phyloP scores from a whole-genome alignment of 2,329 filamentous ascomycete species.

The Neophaeococcomyces mojaviensis region DNA sequence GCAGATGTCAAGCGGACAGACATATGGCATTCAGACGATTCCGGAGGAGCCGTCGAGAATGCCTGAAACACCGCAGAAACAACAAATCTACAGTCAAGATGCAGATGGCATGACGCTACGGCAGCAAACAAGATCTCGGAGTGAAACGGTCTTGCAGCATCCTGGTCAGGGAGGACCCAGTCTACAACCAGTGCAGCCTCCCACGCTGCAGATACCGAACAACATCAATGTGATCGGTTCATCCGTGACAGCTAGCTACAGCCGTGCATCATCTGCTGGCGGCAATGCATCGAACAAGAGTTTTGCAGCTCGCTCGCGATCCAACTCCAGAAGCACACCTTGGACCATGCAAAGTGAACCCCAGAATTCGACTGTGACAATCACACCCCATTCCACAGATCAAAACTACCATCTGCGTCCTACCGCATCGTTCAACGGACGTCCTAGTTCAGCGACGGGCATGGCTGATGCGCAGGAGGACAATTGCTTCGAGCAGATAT shows the following conservation, averaged over 20 bases:
- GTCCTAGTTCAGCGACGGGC: conserved; percentile 51
- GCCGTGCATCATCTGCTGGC: conserved; percentile 16
- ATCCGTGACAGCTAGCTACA: conserved; percentile 32
- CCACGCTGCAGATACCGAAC: background rate
- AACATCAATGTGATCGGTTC: conserved; percentile 39
- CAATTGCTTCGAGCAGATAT: conserved; percentile 73
- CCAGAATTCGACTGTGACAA: conserved; percentile 42
- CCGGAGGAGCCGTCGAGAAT: conserved; percentile 23
- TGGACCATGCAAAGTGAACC: conserved; percentile 20
- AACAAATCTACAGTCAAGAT: conserved; percentile 37
- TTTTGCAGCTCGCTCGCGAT: conserved; percentile 18
- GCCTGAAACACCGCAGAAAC: conserved; percentile 24
- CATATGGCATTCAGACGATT: conserved; percentile 26
- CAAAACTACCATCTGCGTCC: conserved; percentile 57
- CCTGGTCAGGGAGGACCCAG: conserved; percentile 22
- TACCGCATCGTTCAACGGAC: conserved; percentile 39
- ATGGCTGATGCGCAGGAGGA: conserved; percentile 67
- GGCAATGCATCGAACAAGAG: conserved; percentile 12
- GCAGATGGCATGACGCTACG: conserved; percentile 31
- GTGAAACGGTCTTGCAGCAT: conserved; percentile 45
- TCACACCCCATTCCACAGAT: conserved; percentile 76
- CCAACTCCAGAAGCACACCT: conserved; percentile 20
- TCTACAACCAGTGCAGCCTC: conserved; percentile 14
- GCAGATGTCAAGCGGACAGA: conserved; percentile 24
- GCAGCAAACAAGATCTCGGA: conserved; percentile 37